These are phyloP conservation scores for Cyamopsis tetragonoloba DNA, from an alignment of 306 rosid species.

Conservation along the genomic window DNA sequence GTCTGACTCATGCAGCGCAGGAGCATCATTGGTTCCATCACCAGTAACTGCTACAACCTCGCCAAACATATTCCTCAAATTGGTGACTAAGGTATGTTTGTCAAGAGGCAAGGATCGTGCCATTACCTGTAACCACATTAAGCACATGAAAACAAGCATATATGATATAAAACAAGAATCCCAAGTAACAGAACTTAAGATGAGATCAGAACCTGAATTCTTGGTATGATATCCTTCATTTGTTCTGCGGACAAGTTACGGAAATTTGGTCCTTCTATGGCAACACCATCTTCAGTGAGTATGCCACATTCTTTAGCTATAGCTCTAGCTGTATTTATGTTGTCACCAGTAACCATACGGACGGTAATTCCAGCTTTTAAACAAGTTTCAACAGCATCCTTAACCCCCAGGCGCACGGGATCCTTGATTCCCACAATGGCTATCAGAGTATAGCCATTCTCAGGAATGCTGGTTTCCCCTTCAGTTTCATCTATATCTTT, in stretches of 20 bases:
- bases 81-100: slow-evolving; percentile 69
- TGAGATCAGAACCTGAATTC: slow-evolving; percentile 60
- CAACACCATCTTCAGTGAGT: slow-evolving; percentile 66
- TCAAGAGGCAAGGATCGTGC: slow-evolving; percentile 83
- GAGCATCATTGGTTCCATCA: slow-evolving; percentile 95
- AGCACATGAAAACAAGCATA: slow-evolving; percentile 21
- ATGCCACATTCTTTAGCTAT: slow-evolving; percentile 94
- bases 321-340: slow-evolving; percentile 80
- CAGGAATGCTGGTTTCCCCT: slow-evolving; percentile 42
- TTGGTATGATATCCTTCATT: slow-evolving; percentile 60
- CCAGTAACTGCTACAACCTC: slow-evolving; percentile 98
- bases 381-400: slow-evolving; percentile 79
- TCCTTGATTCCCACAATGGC: slow-evolving; percentile 90
- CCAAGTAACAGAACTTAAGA: slow-evolving; percentile 14
- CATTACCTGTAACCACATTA: slow-evolving; percentile 66
- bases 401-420: slow-evolving; percentile 86
- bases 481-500: slow-evolving; percentile 46
- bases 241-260: slow-evolving; percentile 55
- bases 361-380: slow-evolving; percentile 83
- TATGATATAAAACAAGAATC: neutral
- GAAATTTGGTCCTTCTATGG: slow-evolving; percentile 71
- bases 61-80: slow-evolving; percentile 53
- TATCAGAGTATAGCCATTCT: slow-evolving; percentile 62
- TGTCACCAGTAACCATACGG: slow-evolving; percentile 95
- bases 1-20: slow-evolving; percentile 90